These are phyloP conservation scores for Microcyclospora tardicrescens DNA, from an alignment of 2,329 filamentous ascomycete species.

Conservation along the genomic window DNA sequence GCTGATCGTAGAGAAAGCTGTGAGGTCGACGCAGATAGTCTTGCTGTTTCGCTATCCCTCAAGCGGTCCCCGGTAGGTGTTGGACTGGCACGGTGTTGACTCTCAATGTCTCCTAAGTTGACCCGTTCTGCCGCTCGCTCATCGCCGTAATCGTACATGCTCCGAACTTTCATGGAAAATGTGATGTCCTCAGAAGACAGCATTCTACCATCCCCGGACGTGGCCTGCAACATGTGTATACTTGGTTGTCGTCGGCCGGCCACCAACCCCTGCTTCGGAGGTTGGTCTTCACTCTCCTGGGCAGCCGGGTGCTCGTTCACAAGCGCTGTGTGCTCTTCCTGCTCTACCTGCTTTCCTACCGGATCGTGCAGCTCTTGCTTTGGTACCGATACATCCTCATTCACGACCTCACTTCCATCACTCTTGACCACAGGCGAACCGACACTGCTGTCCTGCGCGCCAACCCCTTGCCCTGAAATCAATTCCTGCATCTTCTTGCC, in stretches of 20 bases:
- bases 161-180: conserved; percentile 47
- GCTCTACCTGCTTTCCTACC: too few relatives aligned
- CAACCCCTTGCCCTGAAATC: conserved; percentile 12
- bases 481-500: conserved; percentile 34
- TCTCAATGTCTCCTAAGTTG: neutral
- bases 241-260: conserved; percentile 22
- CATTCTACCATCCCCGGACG: conserved; percentile 29
- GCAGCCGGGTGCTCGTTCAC: too few relatives aligned
- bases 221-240: conserved; percentile 25
- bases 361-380: too few relatives aligned
- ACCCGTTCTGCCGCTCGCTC: conserved; percentile 39
- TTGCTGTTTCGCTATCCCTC: neutral
- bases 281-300: neutral
- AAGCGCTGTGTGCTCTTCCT: too few relatives aligned
- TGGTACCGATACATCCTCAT: neutral
- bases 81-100: neutral
- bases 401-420: neutral
- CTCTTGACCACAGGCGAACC: conserved; percentile 1
- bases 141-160: conserved; percentile 51
- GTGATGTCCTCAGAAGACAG: conserved; percentile 53
- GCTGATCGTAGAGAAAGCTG: neutral
- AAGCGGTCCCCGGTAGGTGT: neutral
- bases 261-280: conserved; percentile 9
- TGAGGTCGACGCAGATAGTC: neutral
- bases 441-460: conserved; percentile 1